Evolutionary conservation across 192 early-diverging fungal species (phyloP).

Genomic region (Rhizophagus sp.): DNA sequence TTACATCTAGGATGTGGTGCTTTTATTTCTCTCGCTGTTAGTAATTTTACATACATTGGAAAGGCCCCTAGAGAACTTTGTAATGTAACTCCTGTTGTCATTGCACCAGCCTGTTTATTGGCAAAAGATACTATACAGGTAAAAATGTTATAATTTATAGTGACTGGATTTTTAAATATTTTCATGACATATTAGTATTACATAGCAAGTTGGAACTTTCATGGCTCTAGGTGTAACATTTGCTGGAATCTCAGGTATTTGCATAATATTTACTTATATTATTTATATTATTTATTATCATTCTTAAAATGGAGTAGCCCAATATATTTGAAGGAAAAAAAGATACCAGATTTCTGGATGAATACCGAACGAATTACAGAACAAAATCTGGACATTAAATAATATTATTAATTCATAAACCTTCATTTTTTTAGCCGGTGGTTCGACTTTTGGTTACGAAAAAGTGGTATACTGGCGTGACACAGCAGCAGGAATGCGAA

Average conservation of each 20-base stretch:
- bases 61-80: conserved; percentile 49
- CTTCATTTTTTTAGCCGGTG: conserved; percentile 38
- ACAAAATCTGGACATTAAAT: too few species aligned
- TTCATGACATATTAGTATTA: background rate
- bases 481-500: conserved; percentile 54
- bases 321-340: too few species aligned
- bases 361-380: too few species aligned
- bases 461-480: conserved; percentile 69
- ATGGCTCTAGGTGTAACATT: conserved; percentile 59
- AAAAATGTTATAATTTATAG: conserved; percentile 33
- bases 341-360: too few species aligned
- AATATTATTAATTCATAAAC: background rate
- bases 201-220: conserved; percentile 53
- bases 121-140: conserved; percentile 1
- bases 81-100: conserved; percentile 38
- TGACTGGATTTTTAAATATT: conserved; percentile 4
- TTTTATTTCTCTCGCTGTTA: conserved; percentile 50
- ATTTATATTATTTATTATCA: too few species aligned
- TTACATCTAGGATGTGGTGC: conserved; percentile 57
- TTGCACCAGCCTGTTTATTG: background rate
- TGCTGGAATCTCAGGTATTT: conserved; percentile 51
- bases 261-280: too few species aligned
- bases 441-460: conserved; percentile 64
- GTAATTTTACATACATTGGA: conserved; percentile 55
- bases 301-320: too few species aligned